Evolutionary conservation across 1,284 basidiomycete genomes (phyloP), one percentile per base, ranked within the genome.

Genomic region (Kalmanozyma brasiliensis): DNA sequence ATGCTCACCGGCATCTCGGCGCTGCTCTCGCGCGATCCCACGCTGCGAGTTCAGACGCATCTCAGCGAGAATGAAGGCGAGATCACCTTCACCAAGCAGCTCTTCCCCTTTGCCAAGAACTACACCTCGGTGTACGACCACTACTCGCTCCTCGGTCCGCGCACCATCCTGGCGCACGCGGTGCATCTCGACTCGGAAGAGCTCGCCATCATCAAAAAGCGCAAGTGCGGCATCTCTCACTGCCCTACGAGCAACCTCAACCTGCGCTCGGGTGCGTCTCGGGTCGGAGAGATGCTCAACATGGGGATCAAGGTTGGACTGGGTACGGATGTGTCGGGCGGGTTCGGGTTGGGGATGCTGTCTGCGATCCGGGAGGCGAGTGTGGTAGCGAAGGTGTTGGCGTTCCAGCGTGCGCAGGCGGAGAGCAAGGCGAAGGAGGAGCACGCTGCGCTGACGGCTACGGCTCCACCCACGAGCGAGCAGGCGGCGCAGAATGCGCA

Each of bases 281-380:
- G 87, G 20, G 87, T 98, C 10, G 91, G 90, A 4, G 85, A 87
- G 72, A 88, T 91, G 83, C 85, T 96, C 20, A 92, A 95, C 81
- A 84, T 84, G 51, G 93, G 92, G 0, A 87, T 97, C 82, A 95
- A 96, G 86, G 91, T 91, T 57, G 57, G 83, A 20, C 85, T 97
- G 19, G 94, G 94, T 3, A 93, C 91, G 38, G 94, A 97, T 79
- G 91, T 93, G 42, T 91, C 91, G 0, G 94, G 93, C n/a, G 93
- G 94, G 2, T 92, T 89, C 82, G 88, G 88, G 10, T 85, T 90
- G 1, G 94, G 93, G 4, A 91, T 98, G 67, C 85, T 98, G 40
- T 87, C 87, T n/a, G 87, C 88, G 9, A 86, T 98, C 49, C 89
- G 90, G 64, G 88, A 91, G 74, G 93, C 94, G 3, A 90, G 89